A percentile compares a stretch with the other conserved stretches of the same genome.
phyloP scores from a whole-genome alignment of 2,329 filamentous ascomycete species.

The Xylariaceae sp. region DNA sequence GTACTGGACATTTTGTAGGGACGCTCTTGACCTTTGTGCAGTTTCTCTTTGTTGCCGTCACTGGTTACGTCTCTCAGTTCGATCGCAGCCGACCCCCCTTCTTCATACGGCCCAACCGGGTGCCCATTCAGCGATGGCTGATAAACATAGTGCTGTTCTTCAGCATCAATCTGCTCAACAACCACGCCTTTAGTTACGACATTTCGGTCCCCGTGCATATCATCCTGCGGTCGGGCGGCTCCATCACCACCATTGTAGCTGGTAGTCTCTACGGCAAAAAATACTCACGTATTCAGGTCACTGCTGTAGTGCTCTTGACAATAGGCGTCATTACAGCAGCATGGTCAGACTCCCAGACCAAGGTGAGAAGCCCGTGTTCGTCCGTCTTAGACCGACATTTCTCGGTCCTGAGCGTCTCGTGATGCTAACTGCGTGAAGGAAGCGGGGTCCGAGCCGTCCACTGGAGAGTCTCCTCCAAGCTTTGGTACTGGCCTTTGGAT shows the following conservation, averaged over 20 bases:
- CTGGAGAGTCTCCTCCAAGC: conserved; percentile 28
- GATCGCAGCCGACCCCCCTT: conserved; percentile 62
- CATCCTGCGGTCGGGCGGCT: conserved; percentile 89
- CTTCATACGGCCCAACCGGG: conserved; percentile 69
- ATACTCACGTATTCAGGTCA: conserved; percentile 73
- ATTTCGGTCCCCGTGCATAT: conserved; percentile 97
- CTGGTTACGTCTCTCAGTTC: conserved; percentile 71
- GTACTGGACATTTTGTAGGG: conserved; percentile 42
- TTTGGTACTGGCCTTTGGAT: conserved; percentile 71
- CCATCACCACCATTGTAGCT: conserved; percentile 91
- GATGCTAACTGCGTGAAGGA: conserved; percentile 12
- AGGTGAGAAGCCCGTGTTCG: conserved; percentile 47
- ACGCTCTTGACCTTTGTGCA: conserved; percentile 85
- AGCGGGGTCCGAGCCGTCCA: conserved; percentile 19
- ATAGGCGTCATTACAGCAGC: conserved; percentile 82
- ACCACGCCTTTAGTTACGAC: conserved; percentile 93
- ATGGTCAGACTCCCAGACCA: conserved; percentile 80
- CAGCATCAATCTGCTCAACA: conserved; percentile 91
- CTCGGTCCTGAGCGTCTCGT: background rate
- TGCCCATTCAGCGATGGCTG: conserved; percentile 79
- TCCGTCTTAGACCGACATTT: background rate
- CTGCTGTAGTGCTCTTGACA: conserved; percentile 78
- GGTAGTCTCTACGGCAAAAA: conserved; percentile 80
- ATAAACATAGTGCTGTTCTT: conserved; percentile 90
- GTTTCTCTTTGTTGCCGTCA: conserved; percentile 75